phyloP scores from a whole-genome alignment of 2,329 filamentous ascomycete species.

The Ophiostoma ulmi region DNA sequence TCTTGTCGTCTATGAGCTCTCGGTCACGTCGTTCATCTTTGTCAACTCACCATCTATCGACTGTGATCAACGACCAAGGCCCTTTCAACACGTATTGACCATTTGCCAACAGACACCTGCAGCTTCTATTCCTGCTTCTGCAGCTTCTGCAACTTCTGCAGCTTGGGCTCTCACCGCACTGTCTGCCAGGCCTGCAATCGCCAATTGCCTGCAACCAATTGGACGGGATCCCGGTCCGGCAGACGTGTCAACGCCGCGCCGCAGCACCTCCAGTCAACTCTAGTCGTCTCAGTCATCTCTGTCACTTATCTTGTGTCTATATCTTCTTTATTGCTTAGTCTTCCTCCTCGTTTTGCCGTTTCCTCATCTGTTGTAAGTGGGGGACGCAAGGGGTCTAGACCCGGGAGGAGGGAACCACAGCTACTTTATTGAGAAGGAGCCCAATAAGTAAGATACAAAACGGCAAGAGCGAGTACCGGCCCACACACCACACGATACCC shows the following conservation, averaged over 20 bases:
- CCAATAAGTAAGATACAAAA: background rate
- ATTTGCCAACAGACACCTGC: constrained; percentile 1
- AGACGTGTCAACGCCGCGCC: background rate
- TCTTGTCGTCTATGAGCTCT: background rate
- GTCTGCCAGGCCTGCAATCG: background rate
- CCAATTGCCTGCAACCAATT: constrained; percentile 2
- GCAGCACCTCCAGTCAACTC: background rate
- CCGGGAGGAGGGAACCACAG: background rate
- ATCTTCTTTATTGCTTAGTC: background rate
- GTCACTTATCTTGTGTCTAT: background rate
- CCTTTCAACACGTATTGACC: background rate
- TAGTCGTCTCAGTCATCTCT: background rate
- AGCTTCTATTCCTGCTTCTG: background rate
- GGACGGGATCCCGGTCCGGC: background rate
- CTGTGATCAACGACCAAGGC: background rate
- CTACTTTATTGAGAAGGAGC: background rate
- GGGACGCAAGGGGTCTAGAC: constrained; percentile 5
- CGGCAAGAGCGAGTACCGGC: constrained; percentile 1
- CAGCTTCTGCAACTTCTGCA: background rate
- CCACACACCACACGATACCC: constrained; percentile 6
- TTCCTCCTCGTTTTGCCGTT: background rate
- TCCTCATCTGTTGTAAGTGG: background rate
- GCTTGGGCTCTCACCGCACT: constrained; percentile 8
- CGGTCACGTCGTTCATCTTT: background rate
- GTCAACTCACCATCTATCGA: background rate